A percentile compares a stretch with the other conserved stretches of the same genome.
Evolutionary conservation across 2,329 filamentous ascomycete species (phyloP).

Genomic region (Colletotrichum eleusines): DNA sequence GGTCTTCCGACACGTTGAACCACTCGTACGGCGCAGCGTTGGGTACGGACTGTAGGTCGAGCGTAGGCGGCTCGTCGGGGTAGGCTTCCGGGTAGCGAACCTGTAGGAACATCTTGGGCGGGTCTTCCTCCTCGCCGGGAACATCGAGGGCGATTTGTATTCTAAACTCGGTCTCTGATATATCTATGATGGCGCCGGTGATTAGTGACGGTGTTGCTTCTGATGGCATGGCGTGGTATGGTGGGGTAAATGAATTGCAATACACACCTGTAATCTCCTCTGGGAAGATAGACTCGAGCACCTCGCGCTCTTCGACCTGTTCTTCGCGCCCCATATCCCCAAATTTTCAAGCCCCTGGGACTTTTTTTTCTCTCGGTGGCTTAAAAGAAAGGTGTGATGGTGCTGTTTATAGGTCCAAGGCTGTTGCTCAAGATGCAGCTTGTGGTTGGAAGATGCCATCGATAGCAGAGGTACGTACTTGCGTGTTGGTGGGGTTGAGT

Average conservation of each 20-base stretch:
- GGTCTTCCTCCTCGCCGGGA: conserved; percentile 71
- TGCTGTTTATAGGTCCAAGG: background rate
- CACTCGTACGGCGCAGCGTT: conserved; percentile 77
- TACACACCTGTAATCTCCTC: conserved; percentile 90
- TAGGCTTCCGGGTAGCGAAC: conserved; percentile 92
- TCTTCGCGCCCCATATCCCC: conserved; percentile 80
- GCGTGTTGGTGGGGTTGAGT: conserved; percentile 38
- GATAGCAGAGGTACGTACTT: conserved; percentile 36
- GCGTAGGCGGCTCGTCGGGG: conserved; percentile 85
- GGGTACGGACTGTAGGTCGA: conserved; percentile 82
- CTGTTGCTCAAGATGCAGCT: conserved; percentile 1
- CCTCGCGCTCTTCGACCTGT: conserved; percentile 94
- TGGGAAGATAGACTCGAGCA: conserved; percentile 97
- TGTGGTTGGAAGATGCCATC: conserved; percentile 4
- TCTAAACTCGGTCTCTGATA: conserved; percentile 90
- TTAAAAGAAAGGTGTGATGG: background rate
- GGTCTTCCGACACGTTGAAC: conserved; percentile 86
- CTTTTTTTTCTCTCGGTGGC: background rate
- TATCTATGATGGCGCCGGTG: conserved; percentile 67
- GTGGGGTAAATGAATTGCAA: conserved; percentile 41
- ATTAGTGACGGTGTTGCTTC: conserved; percentile 17
- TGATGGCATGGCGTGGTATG: conserved; percentile 34
- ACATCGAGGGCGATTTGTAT: conserved; percentile 89
- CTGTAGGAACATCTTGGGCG: conserved; percentile 81
- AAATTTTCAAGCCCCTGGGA: background rate